These are phyloP conservation scores for Pleomassaria siparia DNA, from an alignment of 2,329 filamentous ascomycete genomes.

Conservation along the genomic window DNA sequence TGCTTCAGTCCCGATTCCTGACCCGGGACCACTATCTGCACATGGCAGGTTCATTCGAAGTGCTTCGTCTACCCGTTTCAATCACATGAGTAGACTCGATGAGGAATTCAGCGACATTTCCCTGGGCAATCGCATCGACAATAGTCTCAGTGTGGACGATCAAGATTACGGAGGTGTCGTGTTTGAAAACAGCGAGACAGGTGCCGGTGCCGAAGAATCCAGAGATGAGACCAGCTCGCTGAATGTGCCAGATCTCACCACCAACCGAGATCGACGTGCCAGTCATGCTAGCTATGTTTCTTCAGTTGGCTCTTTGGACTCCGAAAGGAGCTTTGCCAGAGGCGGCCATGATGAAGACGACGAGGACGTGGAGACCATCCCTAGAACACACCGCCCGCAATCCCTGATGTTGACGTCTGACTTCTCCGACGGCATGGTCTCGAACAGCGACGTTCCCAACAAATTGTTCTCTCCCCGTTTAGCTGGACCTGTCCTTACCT, in stretches of 20 bases:
- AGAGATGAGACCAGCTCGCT: background rate
- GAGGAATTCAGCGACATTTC: slow-evolving; percentile 18
- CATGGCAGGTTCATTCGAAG: slow-evolving; percentile 28
- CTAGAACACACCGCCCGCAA: slow-evolving; percentile 28
- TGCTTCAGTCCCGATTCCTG: slow-evolving; percentile 5
- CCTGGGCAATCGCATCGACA: slow-evolving; percentile 19
- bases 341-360: slow-evolving; percentile 43
- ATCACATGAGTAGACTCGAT: slow-evolving; percentile 14
- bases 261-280: slow-evolving; percentile 25
- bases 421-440: slow-evolving; percentile 34
- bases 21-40: slow-evolving; percentile 14
- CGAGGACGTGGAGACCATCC: slow-evolving; percentile 53
- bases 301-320: slow-evolving; percentile 44
- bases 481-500: slow-evolving; percentile 45
- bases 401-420: slow-evolving; percentile 21
- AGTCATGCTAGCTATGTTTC: slow-evolving; percentile 34
- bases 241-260: slow-evolving; percentile 9
- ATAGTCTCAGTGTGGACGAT: too few relatives aligned
- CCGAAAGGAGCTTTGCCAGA: slow-evolving; percentile 43
- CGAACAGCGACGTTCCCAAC: slow-evolving; percentile 39
- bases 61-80: slow-evolving; percentile 13
- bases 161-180: slow-evolving; percentile 26
- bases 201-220: slow-evolving; percentile 12
- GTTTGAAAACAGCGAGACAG: slow-evolving; percentile 33
- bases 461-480: slow-evolving; percentile 22